Percentiles rank a stretch among this genome's conserved stretches.
These are phyloP conservation scores for Neolentinus lepideus DNA, from an alignment of 1,284 basidiomycete species.

Conservation along the genomic window DNA sequence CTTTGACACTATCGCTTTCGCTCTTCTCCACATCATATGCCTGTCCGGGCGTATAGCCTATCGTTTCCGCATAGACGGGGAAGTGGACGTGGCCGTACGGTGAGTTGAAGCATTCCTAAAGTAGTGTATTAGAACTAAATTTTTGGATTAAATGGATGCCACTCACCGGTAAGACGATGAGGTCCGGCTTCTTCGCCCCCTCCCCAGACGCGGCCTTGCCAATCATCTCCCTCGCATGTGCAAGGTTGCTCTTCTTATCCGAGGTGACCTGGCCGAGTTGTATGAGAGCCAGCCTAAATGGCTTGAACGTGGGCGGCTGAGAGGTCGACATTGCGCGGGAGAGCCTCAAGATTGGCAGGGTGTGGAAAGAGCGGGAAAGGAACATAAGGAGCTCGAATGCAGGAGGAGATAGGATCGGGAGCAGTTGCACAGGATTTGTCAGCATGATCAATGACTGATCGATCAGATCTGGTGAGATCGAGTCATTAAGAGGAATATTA, in stretches of 20 bases:
- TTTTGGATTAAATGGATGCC: not conserved
- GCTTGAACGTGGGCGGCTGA: conserved; percentile 40
- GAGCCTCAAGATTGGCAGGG: not conserved
- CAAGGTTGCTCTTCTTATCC: conserved; percentile 71
- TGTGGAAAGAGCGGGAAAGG: not conserved
- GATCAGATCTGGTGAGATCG: not conserved
- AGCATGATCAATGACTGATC: not conserved
- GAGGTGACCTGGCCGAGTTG: conserved; percentile 71
- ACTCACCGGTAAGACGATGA: conserved; percentile 85
- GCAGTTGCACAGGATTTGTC: not conserved
- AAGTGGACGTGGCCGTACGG: conserved; percentile 90
- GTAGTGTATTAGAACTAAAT: conserved; percentile 3
- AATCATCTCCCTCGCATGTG: conserved; percentile 77
- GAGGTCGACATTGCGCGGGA: not conserved
- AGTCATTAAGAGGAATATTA: not conserved
- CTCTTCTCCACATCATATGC: conserved; percentile 52
- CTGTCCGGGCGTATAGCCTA: conserved; percentile 52
- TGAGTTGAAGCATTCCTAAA: conserved; percentile 97
- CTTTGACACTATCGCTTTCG: conserved; percentile 72
- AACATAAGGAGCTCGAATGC: not conserved
- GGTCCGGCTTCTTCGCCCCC: conserved; percentile 51
- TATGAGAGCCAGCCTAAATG: conserved; percentile 81
- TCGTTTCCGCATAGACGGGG: conserved; percentile 78
- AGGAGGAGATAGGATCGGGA: not conserved
- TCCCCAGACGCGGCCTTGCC: conserved; percentile 52